phyloP scores from a whole-genome alignment of 768 basidiomycete genomes.

The Sporobolomyces roseus region DNA sequence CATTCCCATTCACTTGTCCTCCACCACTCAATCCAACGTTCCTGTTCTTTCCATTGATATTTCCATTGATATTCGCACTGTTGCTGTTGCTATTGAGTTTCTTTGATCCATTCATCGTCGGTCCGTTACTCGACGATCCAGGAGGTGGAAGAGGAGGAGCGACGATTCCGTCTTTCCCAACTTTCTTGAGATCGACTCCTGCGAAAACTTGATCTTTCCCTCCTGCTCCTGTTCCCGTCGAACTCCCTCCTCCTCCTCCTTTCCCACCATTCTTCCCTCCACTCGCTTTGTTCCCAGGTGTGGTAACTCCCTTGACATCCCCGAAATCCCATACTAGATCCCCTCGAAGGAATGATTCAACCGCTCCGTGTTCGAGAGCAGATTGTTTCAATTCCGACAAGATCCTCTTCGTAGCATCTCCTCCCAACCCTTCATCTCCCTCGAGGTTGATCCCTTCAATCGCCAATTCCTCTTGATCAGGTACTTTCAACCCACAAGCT shows the following conservation, averaged over 20 bases:
- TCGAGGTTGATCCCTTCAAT: no score
- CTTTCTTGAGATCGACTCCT: conserved; percentile 36
- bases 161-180: conserved; percentile 35
- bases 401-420: conserved; percentile 2
- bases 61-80: background rate
- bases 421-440: conserved; percentile 8
- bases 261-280: no score
- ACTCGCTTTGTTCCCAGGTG: background rate
- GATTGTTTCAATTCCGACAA: conserved; percentile 22
- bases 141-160: conserved; percentile 29
- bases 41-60: background rate
- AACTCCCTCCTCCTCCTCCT: background rate
- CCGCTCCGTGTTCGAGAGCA: conserved; percentile 36
- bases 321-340: conserved; percentile 39
- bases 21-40: background rate
- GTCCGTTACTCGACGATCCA: background rate
- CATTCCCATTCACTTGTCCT: background rate
- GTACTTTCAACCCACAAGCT: conserved; percentile 30
- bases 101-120: conserved; percentile 10
- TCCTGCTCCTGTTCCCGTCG: conserved; percentile 4
- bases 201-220: conserved; percentile 11
- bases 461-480: background rate
- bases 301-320: conserved; percentile 35
- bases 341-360: conserved; percentile 28
- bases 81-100: conserved; percentile 1